Evolutionary conservation across 441 rosid species (phyloP), one percentile per base, ranked within the genome.

Genomic region (Bocquillonia castaneifolia): DNA sequence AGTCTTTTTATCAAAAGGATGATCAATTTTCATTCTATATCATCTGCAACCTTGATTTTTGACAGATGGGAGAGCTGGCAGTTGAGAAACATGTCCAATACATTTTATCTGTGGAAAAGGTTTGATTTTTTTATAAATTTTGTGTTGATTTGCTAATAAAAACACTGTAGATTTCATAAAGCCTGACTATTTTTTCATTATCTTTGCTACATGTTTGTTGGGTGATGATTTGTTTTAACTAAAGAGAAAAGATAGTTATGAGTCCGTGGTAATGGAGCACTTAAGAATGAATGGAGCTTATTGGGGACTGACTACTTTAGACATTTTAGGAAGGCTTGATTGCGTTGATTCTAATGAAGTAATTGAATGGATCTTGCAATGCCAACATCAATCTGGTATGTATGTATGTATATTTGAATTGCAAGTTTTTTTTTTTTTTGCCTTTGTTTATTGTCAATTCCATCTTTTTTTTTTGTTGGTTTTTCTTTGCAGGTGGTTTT

Each of bases 241-340:
- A 53, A 64, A 89, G 97, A 86, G 76, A 65, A 89, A 88, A 55
- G 96, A 89, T 69, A 88, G 88, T 77, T 85, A 89, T 76, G 90
- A 85, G 76, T 84, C 92, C 28, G 88, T 89, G 58, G 85, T 89
- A 60, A 85, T 88, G 97, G 97, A 91, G 47, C 91, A 89, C 83
- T 77, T 91, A 56, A 83, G 93, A 80, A 68, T 91, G 88, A 94
- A 82, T 69, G 97, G 97, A 67, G 97, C 87, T 0, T 91, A 91
- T 63, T 94, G 97, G 97, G 97, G 96, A 66, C 78, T 91, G 74
- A 83, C 86, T 31, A 76, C 97, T 68, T 78, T 93, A 28, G 92
- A 90, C 68, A 79, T 91, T 74, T 78, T 90, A 10, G 92, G 90
- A 55, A 91, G 88, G 83, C 87, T 90, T 37, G 82, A 78, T 39